Percentiles rank a stretch among this genome's conserved stretches.
Evolutionary conservation across 179 eudicot species (phyloP).

Genomic region (Silene vulgaris): DNA sequence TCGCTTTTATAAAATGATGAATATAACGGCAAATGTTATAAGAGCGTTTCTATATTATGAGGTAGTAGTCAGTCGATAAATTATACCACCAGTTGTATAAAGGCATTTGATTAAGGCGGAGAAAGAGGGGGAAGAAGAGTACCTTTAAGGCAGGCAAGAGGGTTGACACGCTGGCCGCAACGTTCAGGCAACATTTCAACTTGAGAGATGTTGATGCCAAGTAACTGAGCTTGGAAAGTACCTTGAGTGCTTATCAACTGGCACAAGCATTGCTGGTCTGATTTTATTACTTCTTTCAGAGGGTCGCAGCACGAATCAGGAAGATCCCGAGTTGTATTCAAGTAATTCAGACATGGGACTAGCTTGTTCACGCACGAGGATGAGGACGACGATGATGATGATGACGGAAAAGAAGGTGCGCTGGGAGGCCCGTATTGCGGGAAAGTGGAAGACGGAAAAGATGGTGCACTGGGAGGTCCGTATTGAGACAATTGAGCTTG

Average conservation of each 20-base stretch:
- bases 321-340: slow-evolving; percentile 36
- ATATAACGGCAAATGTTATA: no score
- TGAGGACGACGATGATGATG: slow-evolving; percentile 10
- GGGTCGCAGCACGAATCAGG: slow-evolving; percentile 63
- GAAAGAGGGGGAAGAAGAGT: not conserved
- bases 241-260: slow-evolving; percentile 56
- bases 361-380: slow-evolving; percentile 48
- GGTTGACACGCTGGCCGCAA: slow-evolving; percentile 63
- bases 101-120: no score
- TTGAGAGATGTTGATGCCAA: slow-evolving; percentile 50
- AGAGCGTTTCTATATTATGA: no score
- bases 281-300: slow-evolving; percentile 46
- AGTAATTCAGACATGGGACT: slow-evolving; percentile 49
- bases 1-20: no score
- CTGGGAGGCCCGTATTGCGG: not conserved
- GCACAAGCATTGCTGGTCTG: slow-evolving; percentile 56
- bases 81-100: no score
- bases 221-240: slow-evolving; percentile 42
- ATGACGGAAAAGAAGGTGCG: no score
- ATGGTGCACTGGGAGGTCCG: slow-evolving; percentile 3
- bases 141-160: slow-evolving; percentile 49
- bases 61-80: no score
- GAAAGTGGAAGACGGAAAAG: slow-evolving; percentile 7
- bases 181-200: slow-evolving; percentile 63
- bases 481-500: slow-evolving; percentile 20